Conservation (phyloP, 2,329 filamentous ascomycete species). For the Neonectria neomacrospora region DNA sequence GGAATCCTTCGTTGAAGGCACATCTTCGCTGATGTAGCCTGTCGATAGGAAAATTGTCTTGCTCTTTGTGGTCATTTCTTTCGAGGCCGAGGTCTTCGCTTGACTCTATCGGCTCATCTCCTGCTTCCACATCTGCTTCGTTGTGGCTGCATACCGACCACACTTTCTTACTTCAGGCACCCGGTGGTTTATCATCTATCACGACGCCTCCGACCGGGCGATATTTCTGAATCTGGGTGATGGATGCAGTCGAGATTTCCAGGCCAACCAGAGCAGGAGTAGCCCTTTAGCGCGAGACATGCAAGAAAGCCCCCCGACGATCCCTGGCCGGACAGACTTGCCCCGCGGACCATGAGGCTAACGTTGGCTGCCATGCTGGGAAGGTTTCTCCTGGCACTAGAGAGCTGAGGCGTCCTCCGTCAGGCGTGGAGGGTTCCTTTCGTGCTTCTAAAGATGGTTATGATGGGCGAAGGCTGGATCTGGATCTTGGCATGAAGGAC, state of each 20-base stretch:
- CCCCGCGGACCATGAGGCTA: conserved; percentile 16
- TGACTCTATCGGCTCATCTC: background rate
- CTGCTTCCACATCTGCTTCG: background rate
- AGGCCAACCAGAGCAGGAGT: conserved; percentile 15
- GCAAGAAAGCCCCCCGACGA: background rate
- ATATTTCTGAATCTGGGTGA: conserved; percentile 20
- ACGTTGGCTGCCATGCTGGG: conserved; percentile 14
- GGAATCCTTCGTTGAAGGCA: too few relatives aligned
- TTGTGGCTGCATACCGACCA: conserved; percentile 3
- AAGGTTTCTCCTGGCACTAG: conserved; percentile 25
- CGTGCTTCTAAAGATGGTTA: conserved; percentile 19
- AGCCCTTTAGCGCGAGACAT: conserved; percentile 13
- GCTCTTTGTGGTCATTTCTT: background rate
- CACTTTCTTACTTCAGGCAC: conserved; percentile 10
- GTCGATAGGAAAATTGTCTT: background rate
- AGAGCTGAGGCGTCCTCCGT: conserved; percentile 8
- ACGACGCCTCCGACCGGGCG: conserved; percentile 12
- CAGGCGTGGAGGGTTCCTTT: conserved; percentile 12
- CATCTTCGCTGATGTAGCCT: too few relatives aligned
- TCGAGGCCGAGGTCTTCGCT: conserved; percentile 2
- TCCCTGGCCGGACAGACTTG: conserved; percentile 36
- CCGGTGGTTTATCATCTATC: conserved; percentile 15
- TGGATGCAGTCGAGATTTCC: conserved; percentile 5
- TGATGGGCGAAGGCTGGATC: conserved; percentile 25
- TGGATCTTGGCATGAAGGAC: conserved; percentile 1